These are phyloP conservation scores for Lasiosphaeris hirsuta DNA, from an alignment of 495 filamentous ascomycete genomes.

Conservation along the genomic window DNA sequence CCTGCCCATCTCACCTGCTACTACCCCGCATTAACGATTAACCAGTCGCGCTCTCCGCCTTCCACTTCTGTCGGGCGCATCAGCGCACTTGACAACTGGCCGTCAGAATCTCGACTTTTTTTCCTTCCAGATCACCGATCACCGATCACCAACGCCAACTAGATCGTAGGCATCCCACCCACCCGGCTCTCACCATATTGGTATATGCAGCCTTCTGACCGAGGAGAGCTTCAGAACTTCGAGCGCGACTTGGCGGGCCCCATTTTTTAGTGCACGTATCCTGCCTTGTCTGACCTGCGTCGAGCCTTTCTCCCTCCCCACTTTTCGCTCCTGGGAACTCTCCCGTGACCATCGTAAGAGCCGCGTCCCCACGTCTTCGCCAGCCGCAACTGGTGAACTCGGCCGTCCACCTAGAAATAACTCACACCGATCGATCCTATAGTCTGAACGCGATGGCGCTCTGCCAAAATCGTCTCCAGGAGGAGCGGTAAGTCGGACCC, in stretches of 20 bases:
- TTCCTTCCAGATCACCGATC: neutral
- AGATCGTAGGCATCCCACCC: neutral
- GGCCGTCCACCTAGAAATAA: constrained; percentile 6
- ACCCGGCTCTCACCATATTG: neutral
- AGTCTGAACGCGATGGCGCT: constrained; percentile 65
- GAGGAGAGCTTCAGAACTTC: neutral
- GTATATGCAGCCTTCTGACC: too few relatives aligned
- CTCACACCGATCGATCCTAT: constrained; percentile 1
- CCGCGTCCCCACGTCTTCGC: constrained; percentile 22
- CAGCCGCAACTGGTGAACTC: constrained; percentile 11
- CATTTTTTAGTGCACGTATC: neutral
- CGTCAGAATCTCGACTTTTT: constrained; percentile 1
- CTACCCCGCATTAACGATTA: constrained; percentile 2
- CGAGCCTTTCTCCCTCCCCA: constrained; percentile 19
- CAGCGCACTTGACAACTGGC: neutral
- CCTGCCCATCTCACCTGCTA: neutral
- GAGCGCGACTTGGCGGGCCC: neutral
- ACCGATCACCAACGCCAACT: too few relatives aligned
- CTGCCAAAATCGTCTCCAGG: constrained; percentile 81
- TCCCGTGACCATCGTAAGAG: constrained; percentile 19
- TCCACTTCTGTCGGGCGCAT: constrained; percentile 13
- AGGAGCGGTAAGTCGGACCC: constrained; percentile 68
- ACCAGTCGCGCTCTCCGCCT: constrained; percentile 20
- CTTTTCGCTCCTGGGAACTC: constrained; percentile 1
- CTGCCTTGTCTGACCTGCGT: constrained; percentile 16